Evolutionary conservation across 176 grass and related monocot species (phyloP).

Genomic region (Thalia dealbata): DNA sequence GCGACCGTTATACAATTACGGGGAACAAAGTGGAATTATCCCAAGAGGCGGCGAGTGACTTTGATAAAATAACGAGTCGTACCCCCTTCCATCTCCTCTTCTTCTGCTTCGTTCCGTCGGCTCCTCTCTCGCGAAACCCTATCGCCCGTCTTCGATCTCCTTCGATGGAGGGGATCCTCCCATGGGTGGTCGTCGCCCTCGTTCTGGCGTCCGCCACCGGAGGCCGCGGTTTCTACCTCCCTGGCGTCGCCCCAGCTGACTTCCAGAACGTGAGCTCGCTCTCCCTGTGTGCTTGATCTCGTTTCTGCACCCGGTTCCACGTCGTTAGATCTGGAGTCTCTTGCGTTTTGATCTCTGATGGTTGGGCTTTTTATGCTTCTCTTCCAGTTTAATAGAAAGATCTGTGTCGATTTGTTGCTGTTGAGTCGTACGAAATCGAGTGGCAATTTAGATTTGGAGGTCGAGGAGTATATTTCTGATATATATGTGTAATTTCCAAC

Average conservation of each 20-base stretch:
- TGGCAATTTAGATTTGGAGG: neutral
- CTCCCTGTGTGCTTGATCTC: no score
- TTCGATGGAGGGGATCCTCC: neutral
- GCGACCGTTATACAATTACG: no score
- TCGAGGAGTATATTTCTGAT: no score
- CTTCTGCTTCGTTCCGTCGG: neutral
- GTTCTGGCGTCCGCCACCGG: constrained; percentile 6
- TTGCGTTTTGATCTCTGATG: neutral
- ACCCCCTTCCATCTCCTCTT: no score
- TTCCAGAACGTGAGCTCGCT: constrained; percentile 47
- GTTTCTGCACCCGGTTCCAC: neutral
- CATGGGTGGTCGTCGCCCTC: neutral
- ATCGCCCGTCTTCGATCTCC: constrained; percentile 18
- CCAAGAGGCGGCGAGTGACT: no score
- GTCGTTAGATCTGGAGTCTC: neutral
- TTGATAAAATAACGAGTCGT: no score
- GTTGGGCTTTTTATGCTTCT: neutral
- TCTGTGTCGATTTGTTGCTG: neutral
- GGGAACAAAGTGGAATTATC: no score
- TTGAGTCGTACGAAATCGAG: neutral
- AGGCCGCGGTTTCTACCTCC: constrained; percentile 60
- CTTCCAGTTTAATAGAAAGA: neutral
- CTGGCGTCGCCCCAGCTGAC: constrained; percentile 67
- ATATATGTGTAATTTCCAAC: no score
- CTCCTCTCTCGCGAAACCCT: neutral